phyloP scores from a whole-genome alignment of 768 basidiomycete species.

The Boletus bicolor region DNA sequence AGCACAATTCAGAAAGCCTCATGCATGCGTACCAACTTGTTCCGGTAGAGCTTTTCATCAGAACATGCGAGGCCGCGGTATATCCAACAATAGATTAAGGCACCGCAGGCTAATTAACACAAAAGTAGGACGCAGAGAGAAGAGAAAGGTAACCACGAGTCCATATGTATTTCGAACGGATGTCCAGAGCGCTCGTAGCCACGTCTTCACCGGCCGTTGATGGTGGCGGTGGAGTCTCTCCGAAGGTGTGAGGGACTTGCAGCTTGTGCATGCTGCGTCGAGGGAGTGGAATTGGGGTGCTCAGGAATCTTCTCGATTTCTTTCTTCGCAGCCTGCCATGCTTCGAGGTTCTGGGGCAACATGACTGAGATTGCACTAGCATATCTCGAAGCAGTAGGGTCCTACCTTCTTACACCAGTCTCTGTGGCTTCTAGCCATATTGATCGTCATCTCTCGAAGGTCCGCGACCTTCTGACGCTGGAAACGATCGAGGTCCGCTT shows the following conservation, averaged over 20 bases:
- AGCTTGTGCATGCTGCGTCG: constrained; percentile 33
- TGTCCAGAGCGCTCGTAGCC: constrained; percentile 5
- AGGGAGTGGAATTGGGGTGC: constrained; percentile 75
- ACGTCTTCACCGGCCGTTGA: constrained; percentile 54
- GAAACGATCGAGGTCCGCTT: constrained; percentile 96
- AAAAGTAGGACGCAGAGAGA: constrained; percentile 6
- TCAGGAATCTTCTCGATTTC: constrained; percentile 89
- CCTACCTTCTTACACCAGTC: constrained; percentile 96
- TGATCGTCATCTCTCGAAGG: constrained; percentile 88
- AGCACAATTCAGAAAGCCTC: constrained; percentile 5
- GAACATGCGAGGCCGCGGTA: constrained; percentile 12
- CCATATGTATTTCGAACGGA: constrained; percentile 7
- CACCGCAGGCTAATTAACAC: constrained; percentile 13
- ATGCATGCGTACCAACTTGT: constrained; percentile 4
- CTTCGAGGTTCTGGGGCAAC: constrained; percentile 78
- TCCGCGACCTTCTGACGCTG: constrained; percentile 99
- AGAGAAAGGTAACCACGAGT: constrained; percentile 6
- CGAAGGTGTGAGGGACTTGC: constrained; percentile 41
- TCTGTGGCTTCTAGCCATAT: constrained; percentile 83
- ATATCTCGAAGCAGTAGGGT: constrained; percentile 2
- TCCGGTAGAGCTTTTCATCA: constrained; percentile 3
- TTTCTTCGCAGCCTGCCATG: constrained; percentile 94
- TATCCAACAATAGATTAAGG: constrained; percentile 25
- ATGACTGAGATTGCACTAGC: constrained; percentile 14
- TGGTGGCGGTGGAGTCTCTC: constrained; percentile 67